phyloP scores from a whole-genome alignment of 176 grass and related monocot genomes.

The Oryza nivara region DNA sequence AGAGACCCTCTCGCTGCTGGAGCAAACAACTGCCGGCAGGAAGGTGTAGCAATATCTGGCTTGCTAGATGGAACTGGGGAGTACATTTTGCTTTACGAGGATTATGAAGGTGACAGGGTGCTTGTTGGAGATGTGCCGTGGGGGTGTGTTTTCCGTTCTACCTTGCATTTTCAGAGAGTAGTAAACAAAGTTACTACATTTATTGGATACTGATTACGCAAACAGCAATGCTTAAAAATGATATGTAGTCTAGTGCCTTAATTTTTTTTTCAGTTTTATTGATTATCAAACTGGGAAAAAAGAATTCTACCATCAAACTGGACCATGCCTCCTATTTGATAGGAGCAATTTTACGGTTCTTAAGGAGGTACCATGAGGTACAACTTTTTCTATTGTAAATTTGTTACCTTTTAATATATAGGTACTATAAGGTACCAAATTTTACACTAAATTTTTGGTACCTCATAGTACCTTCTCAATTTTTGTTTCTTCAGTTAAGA shows the following conservation, averaged over 20 bases:
- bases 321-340: not conserved
- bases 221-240: not conserved
- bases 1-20: constrained; percentile 17
- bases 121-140: constrained; percentile 73
- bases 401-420: too few species aligned
- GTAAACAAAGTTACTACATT: not conserved
- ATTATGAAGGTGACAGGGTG: constrained; percentile 49
- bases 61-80: constrained; percentile 73
- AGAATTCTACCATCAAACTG: not conserved
- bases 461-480: too few species aligned
- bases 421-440: too few species aligned
- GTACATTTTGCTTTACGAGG: too few species aligned
- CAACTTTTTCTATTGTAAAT: too few species aligned
- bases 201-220: not conserved
- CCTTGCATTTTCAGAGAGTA: not conserved
- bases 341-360: too few species aligned
- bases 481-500: too few species aligned
- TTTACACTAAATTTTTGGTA: too few species aligned
- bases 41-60: constrained; percentile 48
- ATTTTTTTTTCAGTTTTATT: not conserved
- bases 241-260: not conserved
- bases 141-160: constrained; percentile 44
- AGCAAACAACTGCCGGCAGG: constrained; percentile 1
- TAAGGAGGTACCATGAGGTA: too few species aligned
- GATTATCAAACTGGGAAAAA: not conserved